Evolutionary conservation across 495 filamentous ascomycete species (phyloP), one percentile per base, ranked within the genome.

Genomic region (Glarea lozoyensis): DNA sequence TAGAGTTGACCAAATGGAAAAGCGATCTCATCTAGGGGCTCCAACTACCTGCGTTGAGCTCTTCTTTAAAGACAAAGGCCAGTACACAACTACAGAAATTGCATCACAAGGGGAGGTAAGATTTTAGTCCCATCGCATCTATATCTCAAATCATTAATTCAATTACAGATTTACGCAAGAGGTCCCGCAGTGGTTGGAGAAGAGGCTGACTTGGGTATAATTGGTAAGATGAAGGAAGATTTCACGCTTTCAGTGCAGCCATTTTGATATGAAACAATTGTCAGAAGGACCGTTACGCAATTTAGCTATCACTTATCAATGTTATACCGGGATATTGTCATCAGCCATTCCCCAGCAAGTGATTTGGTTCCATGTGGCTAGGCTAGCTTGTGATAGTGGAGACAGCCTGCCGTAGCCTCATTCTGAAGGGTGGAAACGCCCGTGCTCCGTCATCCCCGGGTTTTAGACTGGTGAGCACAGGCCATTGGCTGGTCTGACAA

Each of bases 21-120:
- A 57, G 35, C 66, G 67, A 25, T 76, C 72, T 25, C 88, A 94
- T 62, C 94, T 96, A 56, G 93, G 92, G 2, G 65, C 79, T 21
- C 89, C 88, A 3, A 50, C 92, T 24, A 87, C 84, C 51, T 80
- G 75, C 47, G 74, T 86, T 2, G 90, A 97, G 62, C 61, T 95
- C 19, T 69, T 81, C 46, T 58, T 95, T 32, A 67, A 64, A 27
- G 79, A 85, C 53, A 81, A 65, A 24, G 59, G 59, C 0, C 57
- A 69, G 6, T 62, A 75, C 32, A 83, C 78, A 57, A 77, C 70
- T 22, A 71, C 67, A 1, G 76, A 82, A 42, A 69, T 78, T 9
- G 65, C 66, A 11, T 64, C 68, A 25, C 65, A 67, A 32, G 87
- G 87, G 46, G 70, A 83, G 70, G 79, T 82, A 64, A 59, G 70